A percentile compares a stretch with the other conserved stretches of the same genome.
phyloP scores from a whole-genome alignment of 148 eudicot genomes.

The Vaccinium macrocarpon region DNA sequence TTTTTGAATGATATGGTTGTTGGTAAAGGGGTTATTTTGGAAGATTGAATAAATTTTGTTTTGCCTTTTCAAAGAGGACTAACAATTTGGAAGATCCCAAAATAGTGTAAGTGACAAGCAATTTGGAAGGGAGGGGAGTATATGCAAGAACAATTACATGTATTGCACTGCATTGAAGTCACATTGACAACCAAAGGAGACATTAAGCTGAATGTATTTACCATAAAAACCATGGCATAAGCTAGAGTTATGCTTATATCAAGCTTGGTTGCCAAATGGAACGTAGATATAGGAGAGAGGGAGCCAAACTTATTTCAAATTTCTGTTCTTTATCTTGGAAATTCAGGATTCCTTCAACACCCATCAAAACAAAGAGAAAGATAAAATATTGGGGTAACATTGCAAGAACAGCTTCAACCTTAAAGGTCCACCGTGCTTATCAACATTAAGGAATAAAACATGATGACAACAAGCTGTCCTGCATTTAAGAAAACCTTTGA shows the following conservation, averaged over 20 bases:
- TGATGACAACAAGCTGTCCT: neutral
- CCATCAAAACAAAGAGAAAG: neutral
- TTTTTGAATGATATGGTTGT: no score
- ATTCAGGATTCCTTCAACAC: neutral
- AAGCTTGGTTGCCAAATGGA: conserved; percentile 15
- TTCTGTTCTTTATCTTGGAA: neutral
- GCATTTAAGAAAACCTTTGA: neutral
- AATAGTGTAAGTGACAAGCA: no score
- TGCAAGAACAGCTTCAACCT: neutral
- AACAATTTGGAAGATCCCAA: no score
- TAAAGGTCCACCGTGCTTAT: neutral
- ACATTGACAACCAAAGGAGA: neutral
- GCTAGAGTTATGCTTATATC: neutral
- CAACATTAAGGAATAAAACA: neutral
- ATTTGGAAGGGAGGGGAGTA: neutral
- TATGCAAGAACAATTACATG: neutral
- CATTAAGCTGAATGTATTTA: neutral
- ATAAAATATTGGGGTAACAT: neutral
- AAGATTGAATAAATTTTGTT: no score
- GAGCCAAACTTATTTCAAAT: neutral
- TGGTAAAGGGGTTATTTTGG: no score
- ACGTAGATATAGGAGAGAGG: neutral
- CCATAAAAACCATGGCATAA: neutral
- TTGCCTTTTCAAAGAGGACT: no score
- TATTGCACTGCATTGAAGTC: neutral